phyloP scores from a whole-genome alignment of 1,284 basidiomycete species.

The Ustilago loliicola region DNA sequence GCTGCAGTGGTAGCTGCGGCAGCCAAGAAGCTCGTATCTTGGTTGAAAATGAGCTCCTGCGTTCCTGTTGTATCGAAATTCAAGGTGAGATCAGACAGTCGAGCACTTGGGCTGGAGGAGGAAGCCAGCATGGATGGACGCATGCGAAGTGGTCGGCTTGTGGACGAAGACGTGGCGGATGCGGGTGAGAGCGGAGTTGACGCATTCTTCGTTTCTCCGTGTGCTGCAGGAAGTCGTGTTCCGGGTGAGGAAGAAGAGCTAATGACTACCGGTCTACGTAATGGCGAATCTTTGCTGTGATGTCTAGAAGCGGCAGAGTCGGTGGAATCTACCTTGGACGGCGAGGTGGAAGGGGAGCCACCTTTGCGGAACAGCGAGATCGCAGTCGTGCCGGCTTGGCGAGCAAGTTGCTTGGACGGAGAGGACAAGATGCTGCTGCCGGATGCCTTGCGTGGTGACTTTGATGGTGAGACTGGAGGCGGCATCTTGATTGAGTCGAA shows the following conservation, averaged over 20 bases:
- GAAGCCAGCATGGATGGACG: slow-evolving; percentile 24
- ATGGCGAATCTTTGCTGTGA: slow-evolving; percentile 25
- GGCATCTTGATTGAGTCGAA: slow-evolving; percentile 54
- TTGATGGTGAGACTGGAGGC: slow-evolving; percentile 33
- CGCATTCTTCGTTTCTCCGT: slow-evolving; percentile 9
- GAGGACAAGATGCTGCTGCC: slow-evolving; percentile 25
- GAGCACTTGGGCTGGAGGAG: slow-evolving; percentile 29
- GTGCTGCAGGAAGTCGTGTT: neutral
- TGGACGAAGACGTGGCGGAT: slow-evolving; percentile 6
- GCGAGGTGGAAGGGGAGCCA: slow-evolving; percentile 17
- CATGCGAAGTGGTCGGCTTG: slow-evolving; percentile 13
- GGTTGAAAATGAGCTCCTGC: slow-evolving; percentile 34
- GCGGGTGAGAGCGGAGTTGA: slow-evolving; percentile 34
- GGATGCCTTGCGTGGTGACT: slow-evolving; percentile 45
- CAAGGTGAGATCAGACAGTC: slow-evolving; percentile 40
- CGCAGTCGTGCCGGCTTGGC: slow-evolving; percentile 7
- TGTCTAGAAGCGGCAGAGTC: slow-evolving; percentile 29
- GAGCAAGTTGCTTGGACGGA: slow-evolving; percentile 19
- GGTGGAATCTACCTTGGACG: slow-evolving; percentile 28
- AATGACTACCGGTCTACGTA: slow-evolving; percentile 29
- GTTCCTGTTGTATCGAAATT: slow-evolving; percentile 34
- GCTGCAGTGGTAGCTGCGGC: slow-evolving; percentile 35
- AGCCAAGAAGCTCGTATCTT: slow-evolving; percentile 40
- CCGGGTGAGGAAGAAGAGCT: slow-evolving; percentile 33
- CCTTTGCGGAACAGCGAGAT: slow-evolving; percentile 14